Evolutionary conservation across 768 basidiomycete genomes (phyloP).

Genomic region (Harrya chromipes): DNA sequence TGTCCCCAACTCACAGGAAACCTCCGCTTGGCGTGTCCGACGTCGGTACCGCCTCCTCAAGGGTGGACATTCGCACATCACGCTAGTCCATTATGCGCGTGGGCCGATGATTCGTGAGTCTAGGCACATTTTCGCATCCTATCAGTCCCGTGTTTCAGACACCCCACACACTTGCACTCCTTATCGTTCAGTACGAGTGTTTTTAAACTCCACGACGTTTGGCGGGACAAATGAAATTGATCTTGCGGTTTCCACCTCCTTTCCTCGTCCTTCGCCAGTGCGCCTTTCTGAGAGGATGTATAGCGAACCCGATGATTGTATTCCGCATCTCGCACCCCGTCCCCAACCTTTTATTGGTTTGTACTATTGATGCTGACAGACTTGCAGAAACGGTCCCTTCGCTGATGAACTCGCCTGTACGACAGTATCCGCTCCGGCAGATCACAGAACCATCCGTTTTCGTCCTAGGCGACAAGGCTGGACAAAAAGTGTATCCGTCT

Average conservation of each 20-base stretch:
- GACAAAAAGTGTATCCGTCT: conserved; percentile 56
- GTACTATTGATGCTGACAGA: conserved; percentile 9
- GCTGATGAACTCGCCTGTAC: conserved; percentile 57
- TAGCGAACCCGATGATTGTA: not conserved
- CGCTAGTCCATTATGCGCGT: conserved; percentile 74
- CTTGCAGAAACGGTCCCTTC: conserved; percentile 55
- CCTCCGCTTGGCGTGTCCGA: conserved; percentile 62
- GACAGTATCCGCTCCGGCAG: conserved; percentile 66
- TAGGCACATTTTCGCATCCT: not conserved
- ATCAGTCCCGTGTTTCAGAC: conserved; percentile 20
- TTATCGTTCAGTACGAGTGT: conserved; percentile 6
- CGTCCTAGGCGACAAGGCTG: conserved; percentile 69
- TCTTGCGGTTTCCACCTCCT: no score
- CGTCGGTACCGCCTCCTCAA: conserved; percentile 70
- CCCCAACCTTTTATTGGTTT: conserved; percentile 2
- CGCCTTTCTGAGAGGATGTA: not conserved
- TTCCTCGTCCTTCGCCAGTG: no score
- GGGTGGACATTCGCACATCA: conserved; percentile 70
- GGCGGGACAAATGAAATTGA: not conserved
- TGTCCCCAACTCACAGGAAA: conserved; percentile 61
- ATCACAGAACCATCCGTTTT: conserved; percentile 66
- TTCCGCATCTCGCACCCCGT: not conserved
- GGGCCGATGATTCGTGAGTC: conserved; percentile 61
- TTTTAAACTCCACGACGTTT: conserved; percentile 1
- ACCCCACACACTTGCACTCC: conserved; percentile 7